These are phyloP conservation scores for Boechera stricta DNA, from an alignment of 345 rosid genomes.

Conservation along the genomic window DNA sequence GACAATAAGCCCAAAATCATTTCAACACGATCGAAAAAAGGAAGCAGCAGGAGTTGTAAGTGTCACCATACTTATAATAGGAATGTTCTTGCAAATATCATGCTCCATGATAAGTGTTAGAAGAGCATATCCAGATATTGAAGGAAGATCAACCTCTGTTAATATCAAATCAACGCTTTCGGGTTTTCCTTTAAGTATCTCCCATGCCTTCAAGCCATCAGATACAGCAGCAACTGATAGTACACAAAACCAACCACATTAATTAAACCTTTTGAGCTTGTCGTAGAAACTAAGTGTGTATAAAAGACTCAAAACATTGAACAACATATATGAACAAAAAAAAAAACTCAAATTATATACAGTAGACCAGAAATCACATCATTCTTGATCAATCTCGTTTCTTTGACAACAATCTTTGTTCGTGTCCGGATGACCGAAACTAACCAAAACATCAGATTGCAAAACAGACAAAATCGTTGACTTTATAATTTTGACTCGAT, in stretches of 20 bases:
- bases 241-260: slow-evolving; percentile 7
- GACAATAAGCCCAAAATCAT: background rate
- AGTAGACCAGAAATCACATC: background rate
- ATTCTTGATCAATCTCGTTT: background rate
- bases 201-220: slow-evolving; percentile 99
- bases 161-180: slow-evolving; percentile 73
- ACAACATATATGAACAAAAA: background rate
- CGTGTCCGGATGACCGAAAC: background rate
- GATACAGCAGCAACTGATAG: slow-evolving; percentile 73
- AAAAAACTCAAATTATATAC: slow-evolving; percentile 4
- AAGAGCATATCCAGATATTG: slow-evolving; percentile 87
- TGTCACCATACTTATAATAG: slow-evolving; percentile 85
- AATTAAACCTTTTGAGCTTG: slow-evolving; percentile 17
- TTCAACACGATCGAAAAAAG: background rate
- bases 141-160: slow-evolving; percentile 91
- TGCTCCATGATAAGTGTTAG: slow-evolving; percentile 90
- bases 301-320: background rate
- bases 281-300: background rate
- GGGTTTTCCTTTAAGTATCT: slow-evolving; percentile 71
- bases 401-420: slow-evolving; percentile 2
- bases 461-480: slow-evolving; percentile 14
- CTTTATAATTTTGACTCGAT: slow-evolving; percentile 21
- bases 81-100: slow-evolving; percentile 84
- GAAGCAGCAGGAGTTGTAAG: background rate
- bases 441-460: background rate